Conservation (phyloP, 1,284 basidiomycete genomes). For the Mycosarcoma mackinlayi region DNA sequence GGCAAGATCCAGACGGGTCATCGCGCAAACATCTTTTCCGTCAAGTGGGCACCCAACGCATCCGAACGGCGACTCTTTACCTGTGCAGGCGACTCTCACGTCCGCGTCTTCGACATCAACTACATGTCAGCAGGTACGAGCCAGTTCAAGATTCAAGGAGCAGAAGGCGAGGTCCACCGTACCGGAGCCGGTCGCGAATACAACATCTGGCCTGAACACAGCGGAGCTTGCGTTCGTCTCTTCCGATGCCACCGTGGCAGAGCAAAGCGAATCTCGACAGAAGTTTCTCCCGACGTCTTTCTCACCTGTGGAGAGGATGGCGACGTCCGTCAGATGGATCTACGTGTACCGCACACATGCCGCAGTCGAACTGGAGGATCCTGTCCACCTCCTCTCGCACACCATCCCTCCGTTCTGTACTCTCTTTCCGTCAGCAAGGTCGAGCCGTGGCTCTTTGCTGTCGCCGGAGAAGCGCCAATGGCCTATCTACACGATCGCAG, state of each 20-base stretch:
- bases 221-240: conserved; percentile 52
- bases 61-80: conserved; percentile 72
- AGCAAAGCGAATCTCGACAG: conserved; percentile 79
- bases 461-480: conserved; percentile 71
- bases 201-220: conserved; percentile 22
- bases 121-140: conserved; percentile 12
- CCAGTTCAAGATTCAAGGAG: not conserved
- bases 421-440: conserved; percentile 70
- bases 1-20: conserved; percentile 70
- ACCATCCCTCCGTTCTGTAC: conserved; percentile 69
- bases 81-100: conserved; percentile 81
- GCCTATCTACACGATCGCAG: conserved; percentile 90
- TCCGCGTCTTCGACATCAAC: conserved; percentile 81
- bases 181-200: conserved; percentile 21
- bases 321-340: conserved; percentile 80
- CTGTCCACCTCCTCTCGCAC: conserved; percentile 77
- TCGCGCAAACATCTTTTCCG: conserved; percentile 86
- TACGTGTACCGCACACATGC: conserved; percentile 77
- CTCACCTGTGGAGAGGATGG: conserved; percentile 84
- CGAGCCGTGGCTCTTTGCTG: conserved; percentile 71
- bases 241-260: conserved; percentile 64
- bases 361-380: conserved; percentile 27
- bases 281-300: conserved; percentile 86
- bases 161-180: conserved; percentile 7
- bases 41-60: conserved; percentile 79